Percentiles rank a stretch among this genome's conserved stretches.
Conservation (phyloP, 2,329 filamentous ascomycete species). For the Aspergillus costaricaensis region DNA sequence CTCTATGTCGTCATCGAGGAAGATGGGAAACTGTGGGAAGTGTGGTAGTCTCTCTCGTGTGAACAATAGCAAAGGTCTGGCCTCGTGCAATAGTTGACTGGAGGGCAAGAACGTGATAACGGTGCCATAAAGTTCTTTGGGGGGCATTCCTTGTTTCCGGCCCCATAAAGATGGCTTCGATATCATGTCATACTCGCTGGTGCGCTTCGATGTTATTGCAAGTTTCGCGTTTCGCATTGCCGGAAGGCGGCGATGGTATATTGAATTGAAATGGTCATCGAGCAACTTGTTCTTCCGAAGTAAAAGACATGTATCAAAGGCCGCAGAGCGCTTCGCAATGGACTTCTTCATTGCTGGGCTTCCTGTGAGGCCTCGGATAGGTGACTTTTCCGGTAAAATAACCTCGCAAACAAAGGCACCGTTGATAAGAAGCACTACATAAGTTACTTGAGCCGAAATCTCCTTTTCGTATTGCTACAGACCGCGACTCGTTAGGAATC, state of each 20-base stretch:
- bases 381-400: slow-evolving; percentile 72
- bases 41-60: slow-evolving; percentile 66
- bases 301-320: slow-evolving; percentile 76
- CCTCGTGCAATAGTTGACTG: slow-evolving; percentile 58
- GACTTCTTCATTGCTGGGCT: slow-evolving; percentile 67
- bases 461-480: slow-evolving; percentile 52
- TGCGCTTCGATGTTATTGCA: slow-evolving; percentile 77
- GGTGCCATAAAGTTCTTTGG: slow-evolving; percentile 61
- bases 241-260: slow-evolving; percentile 70
- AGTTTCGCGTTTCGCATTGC: slow-evolving; percentile 83
- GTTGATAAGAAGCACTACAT: slow-evolving; percentile 60
- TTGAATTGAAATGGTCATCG: slow-evolving; percentile 72
- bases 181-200: slow-evolving; percentile 72
- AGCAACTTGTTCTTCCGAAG: slow-evolving; percentile 68
- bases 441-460: slow-evolving; percentile 54
- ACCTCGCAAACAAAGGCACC: slow-evolving; percentile 74
- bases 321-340: slow-evolving; percentile 82
- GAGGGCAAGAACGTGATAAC: slow-evolving; percentile 62
- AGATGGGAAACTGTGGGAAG: slow-evolving; percentile 70
- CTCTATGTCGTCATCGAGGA: slow-evolving; percentile 64
- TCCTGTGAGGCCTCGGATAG: slow-evolving; percentile 68
- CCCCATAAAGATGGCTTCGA: slow-evolving; percentile 77
- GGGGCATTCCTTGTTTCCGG: slow-evolving; percentile 44
- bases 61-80: slow-evolving; percentile 68
- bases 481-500: neutral